Base-by-base conservation (phyloP, 768 basidiomycete species). In the Tylopilus sp. region DNA sequence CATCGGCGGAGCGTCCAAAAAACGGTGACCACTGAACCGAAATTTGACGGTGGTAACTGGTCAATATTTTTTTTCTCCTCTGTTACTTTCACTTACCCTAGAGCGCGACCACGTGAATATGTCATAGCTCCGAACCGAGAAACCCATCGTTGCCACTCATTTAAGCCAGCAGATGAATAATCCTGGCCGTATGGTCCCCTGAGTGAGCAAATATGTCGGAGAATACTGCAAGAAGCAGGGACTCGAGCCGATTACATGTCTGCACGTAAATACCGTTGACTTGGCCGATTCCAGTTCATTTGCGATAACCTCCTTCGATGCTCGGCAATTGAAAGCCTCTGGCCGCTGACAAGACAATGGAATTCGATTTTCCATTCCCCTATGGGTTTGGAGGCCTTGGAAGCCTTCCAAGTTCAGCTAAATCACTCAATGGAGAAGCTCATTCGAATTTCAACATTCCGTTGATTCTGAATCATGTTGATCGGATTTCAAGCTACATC, bases 211-310 rank as follows among this genome's bases (percentile, higher is more conserved):
- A 36, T 59, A 40, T 35, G 31, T 40, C 36, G 30, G 41, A 57
- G 40, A 21, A 41, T 28, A 58, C 13, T 28, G 26, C 26, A 17
- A 30, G 25, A 2, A 45, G 43, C 23, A 17, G 25, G 40, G 23
- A 18, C 31, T 31, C 31, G 47, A 51, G 48, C 51, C 53, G 50
- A 62, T 65, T 62, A 65, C 59, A 62, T 50, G 31, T 52, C 49
- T 9, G 26, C 52, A 53, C 54, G 56, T 58, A 64, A 58, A 40
- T n/a, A 44, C 15, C 23, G 26, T 45, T 36, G 12, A 36, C 35
- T 55, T 47, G 47, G 20, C 23, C 23, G 35, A 44, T 31, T 31
- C 31, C 28, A 36, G 48, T 41, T 31, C 31, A 39, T 57, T 15
- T 25, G 35, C 23, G 17, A 30, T 17, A n/a, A 31, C 31, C 31